Conservation (phyloP, 2,329 filamentous ascomycete species). For the Exophiala sideris region DNA sequence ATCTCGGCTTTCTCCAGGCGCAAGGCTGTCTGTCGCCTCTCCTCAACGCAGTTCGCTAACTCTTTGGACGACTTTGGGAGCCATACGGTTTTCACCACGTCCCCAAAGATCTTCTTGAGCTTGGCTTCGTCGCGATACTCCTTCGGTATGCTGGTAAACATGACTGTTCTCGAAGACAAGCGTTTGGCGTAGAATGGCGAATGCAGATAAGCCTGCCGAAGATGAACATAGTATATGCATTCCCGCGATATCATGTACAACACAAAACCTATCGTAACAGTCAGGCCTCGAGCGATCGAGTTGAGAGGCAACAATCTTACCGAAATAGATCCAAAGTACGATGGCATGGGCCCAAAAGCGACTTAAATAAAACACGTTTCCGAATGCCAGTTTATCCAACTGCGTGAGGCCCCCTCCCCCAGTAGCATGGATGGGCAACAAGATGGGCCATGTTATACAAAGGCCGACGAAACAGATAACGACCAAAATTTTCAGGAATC, state of each 20-base stretch:
- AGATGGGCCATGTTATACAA: constrained; percentile 77
- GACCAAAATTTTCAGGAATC: constrained; percentile 75
- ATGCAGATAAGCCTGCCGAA: constrained; percentile 86
- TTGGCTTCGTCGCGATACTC: constrained; percentile 71
- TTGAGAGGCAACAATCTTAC: constrained; percentile 42
- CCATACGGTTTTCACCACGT: constrained; percentile 76
- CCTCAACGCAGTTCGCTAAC: constrained; percentile 71
- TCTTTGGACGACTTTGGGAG: constrained; percentile 72
- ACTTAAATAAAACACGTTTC: constrained; percentile 64
- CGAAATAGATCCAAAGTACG: constrained; percentile 75
- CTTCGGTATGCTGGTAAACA: constrained; percentile 80
- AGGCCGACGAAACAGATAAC: constrained; percentile 78
- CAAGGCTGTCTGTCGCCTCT: constrained; percentile 73
- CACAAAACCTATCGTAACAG: constrained; percentile 56
- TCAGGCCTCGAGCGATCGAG: background rate
- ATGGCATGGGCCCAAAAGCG: constrained; percentile 76
- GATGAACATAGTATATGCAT: constrained; percentile 82
- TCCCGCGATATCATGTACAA: constrained; percentile 85
- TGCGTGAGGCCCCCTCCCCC: constrained; percentile 66
- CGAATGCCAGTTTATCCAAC: constrained; percentile 73
- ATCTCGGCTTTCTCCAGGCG: constrained; percentile 81
- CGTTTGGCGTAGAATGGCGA: constrained; percentile 79
- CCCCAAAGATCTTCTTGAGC: constrained; percentile 76
- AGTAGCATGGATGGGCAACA: constrained; percentile 83
- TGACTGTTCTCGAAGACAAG: constrained; percentile 81